Evolutionary conservation across 1,284 basidiomycete species (phyloP), one percentile per base, ranked within the genome.

Genomic region (Austroboletus niveus): DNA sequence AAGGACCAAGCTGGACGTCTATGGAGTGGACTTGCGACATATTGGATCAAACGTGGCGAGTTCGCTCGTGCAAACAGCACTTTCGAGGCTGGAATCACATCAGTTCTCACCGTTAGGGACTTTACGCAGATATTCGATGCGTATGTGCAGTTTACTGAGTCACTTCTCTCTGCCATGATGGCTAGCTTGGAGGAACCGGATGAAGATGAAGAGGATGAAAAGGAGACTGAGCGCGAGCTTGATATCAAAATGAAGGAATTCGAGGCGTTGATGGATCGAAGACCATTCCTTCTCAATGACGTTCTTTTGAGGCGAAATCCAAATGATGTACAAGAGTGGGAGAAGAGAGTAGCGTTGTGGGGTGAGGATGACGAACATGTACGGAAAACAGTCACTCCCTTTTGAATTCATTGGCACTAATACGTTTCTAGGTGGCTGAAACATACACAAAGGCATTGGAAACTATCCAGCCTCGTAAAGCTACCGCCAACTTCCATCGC

Each of bases 261-360:
- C 64, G 96, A 98, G 70, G 87, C 87, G 49, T 72, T 99, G 57
- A 97, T 98, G 84, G 97, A 99, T 68, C 80, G 95, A 40, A 74
- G 97, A 60, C 97, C 94, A 3, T 99, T 99, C 80, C 77, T 99
- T 53, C 87, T 98, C 49, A 99, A 99, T 66, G 95, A 98, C 61
- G 97, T 99, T 3, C 73, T 99, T 30, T 73, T 99, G 27, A 78
- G 97, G 51, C 78, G 97, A 60, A 99, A 99, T 75, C 92, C 94
- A 1, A 93, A 98, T 64, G 97, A 99, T 63, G 96, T 99, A 0
- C 94, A 97, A 62, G 97, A 99, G 69, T 99, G 97, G 97, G 96
- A 98, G 74, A 99, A 99, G 73, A 79, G 95, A 10, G 84, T 98
- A n/a, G 93, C 93, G 4, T 72, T 99, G 39, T 94, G 87, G 81